Evolutionary conservation across 257 asterid genomes (phyloP).

Genomic region (Prunella vulgaris): DNA sequence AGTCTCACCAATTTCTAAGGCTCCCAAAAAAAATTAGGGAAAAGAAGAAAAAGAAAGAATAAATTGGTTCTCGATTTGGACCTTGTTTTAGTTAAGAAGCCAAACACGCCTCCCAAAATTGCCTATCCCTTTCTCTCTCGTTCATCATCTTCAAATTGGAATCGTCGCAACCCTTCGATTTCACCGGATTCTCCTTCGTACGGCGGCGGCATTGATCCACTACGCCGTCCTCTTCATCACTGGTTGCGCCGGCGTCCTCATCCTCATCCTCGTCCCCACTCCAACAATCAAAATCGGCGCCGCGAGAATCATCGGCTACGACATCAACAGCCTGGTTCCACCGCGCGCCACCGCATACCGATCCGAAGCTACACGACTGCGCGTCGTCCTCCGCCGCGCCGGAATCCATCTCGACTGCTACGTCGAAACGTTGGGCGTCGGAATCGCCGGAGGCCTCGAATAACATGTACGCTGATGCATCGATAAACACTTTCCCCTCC

Average conservation of each 20-base stretch:
- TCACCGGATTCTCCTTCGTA: constrained; percentile 18
- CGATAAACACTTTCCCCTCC: constrained; percentile 18
- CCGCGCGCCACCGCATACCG: not conserved
- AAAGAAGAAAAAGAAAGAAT: not conserved
- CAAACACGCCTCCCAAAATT: constrained; percentile 72
- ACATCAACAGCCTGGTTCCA: not conserved
- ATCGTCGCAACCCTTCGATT: constrained; percentile 30
- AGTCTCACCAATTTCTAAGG: not conserved
- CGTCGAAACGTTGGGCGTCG: constrained; percentile 22
- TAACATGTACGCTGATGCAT: constrained; percentile 35
- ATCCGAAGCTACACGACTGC: constrained; percentile 45
- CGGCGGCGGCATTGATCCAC: constrained; percentile 43
- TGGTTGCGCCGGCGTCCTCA: constrained; percentile 16
- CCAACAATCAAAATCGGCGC: constrained; percentile 12
- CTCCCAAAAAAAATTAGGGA: not conserved
- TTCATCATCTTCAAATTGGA: constrained; percentile 25
- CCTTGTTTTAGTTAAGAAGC: constrained; percentile 30
- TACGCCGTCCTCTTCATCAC: constrained; percentile 45
- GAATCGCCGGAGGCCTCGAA: constrained; percentile 65
- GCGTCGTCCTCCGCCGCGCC: constrained; percentile 42
- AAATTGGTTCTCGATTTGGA: not conserved
- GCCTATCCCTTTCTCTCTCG: constrained; percentile 48
- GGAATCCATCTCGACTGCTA: constrained; percentile 13
- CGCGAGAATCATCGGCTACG: constrained; percentile 5
- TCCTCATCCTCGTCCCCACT: not conserved